Percentiles rank a stretch among this genome's conserved stretches.
Evolutionary conservation across 2,329 filamentous ascomycete genomes (phyloP).

Genomic region (Volutella citrinella): DNA sequence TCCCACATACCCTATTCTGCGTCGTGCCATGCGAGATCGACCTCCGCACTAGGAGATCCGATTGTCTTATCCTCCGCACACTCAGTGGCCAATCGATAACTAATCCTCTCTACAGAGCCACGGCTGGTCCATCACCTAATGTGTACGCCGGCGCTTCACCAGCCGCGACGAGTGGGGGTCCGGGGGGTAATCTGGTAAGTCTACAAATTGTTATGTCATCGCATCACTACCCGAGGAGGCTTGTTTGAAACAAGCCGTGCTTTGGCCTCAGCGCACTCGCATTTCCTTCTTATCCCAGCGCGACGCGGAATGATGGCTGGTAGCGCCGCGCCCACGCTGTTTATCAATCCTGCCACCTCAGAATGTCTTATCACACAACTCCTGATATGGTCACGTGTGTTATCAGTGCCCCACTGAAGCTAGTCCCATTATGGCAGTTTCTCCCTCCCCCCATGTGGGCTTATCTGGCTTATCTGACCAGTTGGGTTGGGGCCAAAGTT

Average conservation of each 20-base stretch:
- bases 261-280: slow-evolving; percentile 6
- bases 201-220: slow-evolving; percentile 6
- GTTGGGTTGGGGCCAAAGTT: slow-evolving; percentile 29
- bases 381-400: slow-evolving; percentile 30
- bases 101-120: slow-evolving; percentile 18
- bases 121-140: slow-evolving; percentile 17
- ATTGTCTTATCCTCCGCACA: too few species aligned
- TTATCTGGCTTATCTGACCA: slow-evolving; percentile 37
- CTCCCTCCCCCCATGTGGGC: slow-evolving; percentile 17
- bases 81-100: too few species aligned
- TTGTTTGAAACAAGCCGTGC: slow-evolving; percentile 7
- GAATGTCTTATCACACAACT: slow-evolving; percentile 20
- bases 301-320: slow-evolving; percentile 2
- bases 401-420: slow-evolving; percentile 21
- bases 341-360: slow-evolving; percentile 5
- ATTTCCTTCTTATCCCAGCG: slow-evolving; percentile 6
- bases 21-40: too few species aligned
- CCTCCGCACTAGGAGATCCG: too few species aligned
- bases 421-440: too few species aligned
- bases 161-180: slow-evolving; percentile 38
- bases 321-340: slow-evolving; percentile 8
- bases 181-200: slow-evolving; percentile 40
- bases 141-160: slow-evolving; percentile 33
- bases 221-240: slow-evolving; percentile 6
- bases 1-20: too few species aligned